These are phyloP conservation scores for Gnomoniopsis smithogilvyi DNA, from an alignment of 2,329 filamentous ascomycete species.

Conservation along the genomic window DNA sequence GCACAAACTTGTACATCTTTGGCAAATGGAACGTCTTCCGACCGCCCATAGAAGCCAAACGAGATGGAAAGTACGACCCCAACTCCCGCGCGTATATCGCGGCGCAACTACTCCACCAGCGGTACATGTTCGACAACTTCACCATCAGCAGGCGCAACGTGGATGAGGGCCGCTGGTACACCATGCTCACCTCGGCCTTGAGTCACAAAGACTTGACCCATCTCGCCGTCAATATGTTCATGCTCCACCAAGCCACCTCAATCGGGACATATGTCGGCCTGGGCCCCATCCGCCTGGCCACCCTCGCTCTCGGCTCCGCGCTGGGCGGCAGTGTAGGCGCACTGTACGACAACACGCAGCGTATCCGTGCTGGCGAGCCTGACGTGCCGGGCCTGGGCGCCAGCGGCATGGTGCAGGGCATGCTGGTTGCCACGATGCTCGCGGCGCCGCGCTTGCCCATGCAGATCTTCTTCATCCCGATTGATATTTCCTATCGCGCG, in stretches of 20 bases:
- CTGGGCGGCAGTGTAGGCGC: slow-evolving; percentile 18
- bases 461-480: slow-evolving; percentile 20
- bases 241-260: slow-evolving; percentile 12
- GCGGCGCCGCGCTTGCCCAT: slow-evolving; percentile 18
- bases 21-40: slow-evolving; percentile 1
- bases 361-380: slow-evolving; percentile 5
- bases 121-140: slow-evolving; percentile 21
- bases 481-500: slow-evolving; percentile 19
- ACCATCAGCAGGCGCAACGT: slow-evolving; percentile 20
- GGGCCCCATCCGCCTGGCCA: slow-evolving; percentile 9
- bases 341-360: slow-evolving; percentile 16
- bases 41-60: background rate
- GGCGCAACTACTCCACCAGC: background rate
- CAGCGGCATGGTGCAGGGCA: slow-evolving; percentile 23
- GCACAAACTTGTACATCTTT: slow-evolving; percentile 12
- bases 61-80: background rate
- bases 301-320: slow-evolving; percentile 21
- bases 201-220: slow-evolving; percentile 21
- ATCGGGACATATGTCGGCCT: slow-evolving; percentile 18
- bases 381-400: slow-evolving; percentile 20
- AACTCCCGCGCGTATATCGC: background rate
- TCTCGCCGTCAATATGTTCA: slow-evolving; percentile 24
- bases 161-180: slow-evolving; percentile 23
- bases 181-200: slow-evolving; percentile 21
- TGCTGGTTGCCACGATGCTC: slow-evolving; percentile 20